Base-by-base conservation (phyloP, 441 rosid genomes). In the Macaranga tanarius region DNA sequence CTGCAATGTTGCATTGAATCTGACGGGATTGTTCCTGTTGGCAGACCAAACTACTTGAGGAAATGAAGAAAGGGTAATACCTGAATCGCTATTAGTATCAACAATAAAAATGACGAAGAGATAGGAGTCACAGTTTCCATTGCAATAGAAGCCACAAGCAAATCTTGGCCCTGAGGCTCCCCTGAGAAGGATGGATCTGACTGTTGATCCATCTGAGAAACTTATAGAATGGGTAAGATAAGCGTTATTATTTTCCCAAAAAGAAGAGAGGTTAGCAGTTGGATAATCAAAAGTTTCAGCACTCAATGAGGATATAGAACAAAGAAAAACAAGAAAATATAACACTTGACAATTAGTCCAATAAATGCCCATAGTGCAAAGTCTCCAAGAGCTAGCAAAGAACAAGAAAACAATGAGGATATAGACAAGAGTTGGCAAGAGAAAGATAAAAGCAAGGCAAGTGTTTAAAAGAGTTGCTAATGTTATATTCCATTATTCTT, bases 81-180 rank as follows among this genome's bases (percentile, higher is more conserved):
- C 1, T 2, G 62, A 54, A 26, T n/a, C n/a, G n/a, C n/a, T n/a
- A n/a, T n/a, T n/a, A n/a, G n/a, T n/a, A n/a, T n/a, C n/a, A 47
- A 66, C 23, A 13, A 73, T 76, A 72, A 60, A 73, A 22, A 73
- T 28, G 47, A 47, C 73, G 7, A 79, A 75, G 22, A 62, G 56
- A 52, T 56, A 79, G 8, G 20, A 31, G 11, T 20, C 51, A 20
- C 55, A 58, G 56, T 31, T 15, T 31, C 60, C 73, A 45, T 44
- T 61, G 8, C 77, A 73, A 31, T 62, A 65, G 74, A 78, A 73
- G 2, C 79, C 79, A 1, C 77, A 64, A 22, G 62, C 74, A 15
- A 42, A 70, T 13, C 42, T 54, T 16, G 74, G 61, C 3, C 67
- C 71, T 23, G n/a, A 70, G 67, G 48, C 54, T n/a, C 65, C 73